Conservation (phyloP, 768 basidiomycete genomes). For the Asterophora lycoperdoides region DNA sequence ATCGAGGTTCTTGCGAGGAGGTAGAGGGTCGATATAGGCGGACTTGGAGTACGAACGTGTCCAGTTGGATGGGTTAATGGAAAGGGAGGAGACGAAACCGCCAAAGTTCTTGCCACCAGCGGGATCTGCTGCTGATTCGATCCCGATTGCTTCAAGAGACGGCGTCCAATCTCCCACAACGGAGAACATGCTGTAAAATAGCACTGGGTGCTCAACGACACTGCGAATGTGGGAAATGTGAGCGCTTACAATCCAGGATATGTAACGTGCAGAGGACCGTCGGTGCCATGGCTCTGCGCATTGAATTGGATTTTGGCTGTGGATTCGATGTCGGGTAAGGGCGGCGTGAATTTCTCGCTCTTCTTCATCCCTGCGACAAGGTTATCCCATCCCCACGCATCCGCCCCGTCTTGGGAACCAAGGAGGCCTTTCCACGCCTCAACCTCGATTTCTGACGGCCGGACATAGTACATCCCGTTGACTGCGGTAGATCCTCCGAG, state of each 20-base stretch:
- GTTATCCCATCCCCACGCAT: constrained; percentile 41
- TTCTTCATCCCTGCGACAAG: constrained; percentile 40
- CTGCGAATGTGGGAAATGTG: constrained; percentile 30
- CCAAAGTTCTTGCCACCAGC: constrained; percentile 48
- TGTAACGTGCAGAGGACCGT: constrained; percentile 35
- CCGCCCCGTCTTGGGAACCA: constrained; percentile 25
- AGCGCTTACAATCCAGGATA: constrained; percentile 21
- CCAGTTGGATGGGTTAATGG: constrained; percentile 59
- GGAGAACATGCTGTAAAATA: constrained; percentile 37
- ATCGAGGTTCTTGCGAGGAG: constrained; percentile 58
- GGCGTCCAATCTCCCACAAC: constrained; percentile 54
- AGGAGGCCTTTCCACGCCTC: constrained; percentile 39
- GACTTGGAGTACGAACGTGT: constrained; percentile 59
- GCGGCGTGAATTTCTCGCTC: constrained; percentile 50
- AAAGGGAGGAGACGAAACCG: constrained; percentile 49
- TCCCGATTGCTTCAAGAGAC: constrained; percentile 42
- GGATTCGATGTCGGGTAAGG: constrained; percentile 31
- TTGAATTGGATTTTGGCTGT: constrained; percentile 39
- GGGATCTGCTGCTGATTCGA: constrained; percentile 36
- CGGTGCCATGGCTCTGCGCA: constrained; percentile 39
- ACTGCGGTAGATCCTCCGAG: constrained; percentile 67
- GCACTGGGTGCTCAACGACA: not conserved
- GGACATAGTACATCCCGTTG: constrained; percentile 65
- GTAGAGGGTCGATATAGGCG: constrained; percentile 56
- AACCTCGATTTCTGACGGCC: constrained; percentile 45